Evolutionary conservation across 345 rosid genomes (phyloP).

Genomic region (Murraya paniculata): DNA sequence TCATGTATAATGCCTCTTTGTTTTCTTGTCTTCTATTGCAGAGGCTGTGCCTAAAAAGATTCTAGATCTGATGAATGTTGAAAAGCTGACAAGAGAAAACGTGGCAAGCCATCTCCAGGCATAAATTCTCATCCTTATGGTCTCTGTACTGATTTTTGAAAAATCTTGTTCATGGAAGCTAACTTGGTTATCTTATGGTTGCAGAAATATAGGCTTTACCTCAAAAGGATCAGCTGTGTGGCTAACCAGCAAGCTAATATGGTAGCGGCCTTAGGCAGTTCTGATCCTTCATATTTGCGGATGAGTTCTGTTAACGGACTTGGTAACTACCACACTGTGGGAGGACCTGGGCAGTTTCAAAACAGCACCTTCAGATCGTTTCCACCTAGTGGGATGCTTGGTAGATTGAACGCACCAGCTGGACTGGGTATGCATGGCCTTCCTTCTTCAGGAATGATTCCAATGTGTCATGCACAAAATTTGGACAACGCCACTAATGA

Average conservation of each 20-base stretch:
- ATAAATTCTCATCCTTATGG: conserved; percentile 8
- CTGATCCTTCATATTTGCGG: conserved; percentile 60
- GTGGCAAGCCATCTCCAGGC: conserved; percentile 99
- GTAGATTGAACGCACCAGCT: conserved; percentile 62
- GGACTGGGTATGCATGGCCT: conserved; percentile 57
- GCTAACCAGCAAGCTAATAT: conserved; percentile 64
- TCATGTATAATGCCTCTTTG: background rate
- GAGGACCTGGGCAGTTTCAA: conserved; percentile 53
- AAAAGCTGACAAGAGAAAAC: conserved; percentile 83
- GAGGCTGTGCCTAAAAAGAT: conserved; percentile 98
- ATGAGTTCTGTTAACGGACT: conserved; percentile 50
- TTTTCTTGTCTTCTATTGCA: conserved; percentile 30
- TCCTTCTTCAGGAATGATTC: conserved; percentile 55
- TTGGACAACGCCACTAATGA: conserved; percentile 32
- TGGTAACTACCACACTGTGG: conserved; percentile 43
- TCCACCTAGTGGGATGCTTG: conserved; percentile 57
- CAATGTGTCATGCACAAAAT: conserved; percentile 32
- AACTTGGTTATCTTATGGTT: conserved; percentile 16
- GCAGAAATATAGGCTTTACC: conserved; percentile 80
- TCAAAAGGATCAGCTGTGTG: conserved; percentile 65
- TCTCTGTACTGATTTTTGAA: background rate
- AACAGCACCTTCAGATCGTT: conserved; percentile 51
- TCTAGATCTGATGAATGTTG: conserved; percentile 90
- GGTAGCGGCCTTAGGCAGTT: conserved; percentile 47
- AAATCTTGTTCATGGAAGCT: conserved; percentile 20